Evolutionary conservation across 768 basidiomycete genomes (phyloP), one percentile per base, ranked within the genome.

Genomic region (Suillus occidentalis): DNA sequence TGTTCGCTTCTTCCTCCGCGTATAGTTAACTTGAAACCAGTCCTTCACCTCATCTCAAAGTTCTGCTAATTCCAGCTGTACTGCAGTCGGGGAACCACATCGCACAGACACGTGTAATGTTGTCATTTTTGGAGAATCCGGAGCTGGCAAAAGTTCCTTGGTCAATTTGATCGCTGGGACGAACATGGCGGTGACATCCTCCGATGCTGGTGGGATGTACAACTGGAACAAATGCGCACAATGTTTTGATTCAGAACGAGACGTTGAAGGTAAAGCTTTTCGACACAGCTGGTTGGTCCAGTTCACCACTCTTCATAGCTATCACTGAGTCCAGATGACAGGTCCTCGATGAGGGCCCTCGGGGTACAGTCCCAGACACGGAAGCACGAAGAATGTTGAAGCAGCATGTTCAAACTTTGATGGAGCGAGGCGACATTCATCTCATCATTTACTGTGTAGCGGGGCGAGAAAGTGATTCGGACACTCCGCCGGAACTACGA

Each of bases 371-470:
- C 25, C 63, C 68, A 5, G 67, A 72, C 7, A 62, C 71, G 61
- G 57, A 70, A 14, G 77, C 75, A 14, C 67, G 78, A 60, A 70
- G 42, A 59, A 67, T 70, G 12, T 53, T 79, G 28, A 65, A 68
- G 49, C 66, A 72, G 56, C 62, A 83, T 13, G 69, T 84, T 45
- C 72, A 67, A 14, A 72, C 67, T 18, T 71, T 83, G 14, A 65
- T 63, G 16, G 0, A 52, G 16, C 50, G 31, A 45, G 74, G 70
- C 16, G 76, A 75, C 9, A 58, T 78, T 34, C 70, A 72, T 56
- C 72, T 77, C 8, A 64, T 77, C 18, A 69, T 77, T 55, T 78
- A 76, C 55, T 79, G 77, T 61, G 68, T 77, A n/a, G 49, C 77
- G 77, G 22, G 76, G 72, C 20, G 55, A 70, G 14, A 69, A 66